phyloP scores from a whole-genome alignment of 805 yeast genomes.

The Danielia reshetovae region DNA sequence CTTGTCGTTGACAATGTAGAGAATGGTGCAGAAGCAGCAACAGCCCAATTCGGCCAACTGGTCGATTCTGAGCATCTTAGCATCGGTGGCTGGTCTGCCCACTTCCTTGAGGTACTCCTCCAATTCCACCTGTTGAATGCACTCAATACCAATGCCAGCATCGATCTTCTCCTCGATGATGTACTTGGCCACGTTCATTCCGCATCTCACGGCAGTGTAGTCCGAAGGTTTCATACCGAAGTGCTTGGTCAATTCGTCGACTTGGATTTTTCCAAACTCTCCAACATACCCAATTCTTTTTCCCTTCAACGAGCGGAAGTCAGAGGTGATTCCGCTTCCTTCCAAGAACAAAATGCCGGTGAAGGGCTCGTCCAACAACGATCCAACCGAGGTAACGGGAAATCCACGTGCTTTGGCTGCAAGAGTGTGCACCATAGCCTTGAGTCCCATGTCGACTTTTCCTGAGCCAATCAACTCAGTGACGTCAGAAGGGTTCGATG shows the following conservation, averaged over 20 bases:
- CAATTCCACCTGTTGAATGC: conserved; percentile 56
- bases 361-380: conserved; percentile 54
- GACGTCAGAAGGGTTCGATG: conserved; percentile 55
- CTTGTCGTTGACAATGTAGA: conserved; percentile 50
- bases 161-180: conserved; percentile 53
- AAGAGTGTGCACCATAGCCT: conserved; percentile 58
- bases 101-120: conserved; percentile 44
- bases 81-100: conserved; percentile 44
- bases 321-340: conserved; percentile 48
- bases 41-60: conserved; percentile 54
- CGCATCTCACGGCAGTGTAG: conserved; percentile 56
- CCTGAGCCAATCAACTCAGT: conserved; percentile 56
- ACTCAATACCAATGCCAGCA: conserved; percentile 58
- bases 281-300: conserved; percentile 56
- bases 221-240: conserved; percentile 54
- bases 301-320: conserved; percentile 49
- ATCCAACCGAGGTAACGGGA: conserved; percentile 54
- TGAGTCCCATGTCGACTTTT: conserved; percentile 54
- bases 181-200: conserved; percentile 56
- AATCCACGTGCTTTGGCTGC: conserved; percentile 59
- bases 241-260: conserved; percentile 52
- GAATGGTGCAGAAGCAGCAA: conserved; percentile 55
- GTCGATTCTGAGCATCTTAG: conserved; percentile 55
- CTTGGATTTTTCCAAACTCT: conserved; percentile 56
- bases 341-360: conserved; percentile 52